These are phyloP conservation scores for Podila horticola DNA, from an alignment of 192 early-diverging fungal genomes.

Conservation along the genomic window DNA sequence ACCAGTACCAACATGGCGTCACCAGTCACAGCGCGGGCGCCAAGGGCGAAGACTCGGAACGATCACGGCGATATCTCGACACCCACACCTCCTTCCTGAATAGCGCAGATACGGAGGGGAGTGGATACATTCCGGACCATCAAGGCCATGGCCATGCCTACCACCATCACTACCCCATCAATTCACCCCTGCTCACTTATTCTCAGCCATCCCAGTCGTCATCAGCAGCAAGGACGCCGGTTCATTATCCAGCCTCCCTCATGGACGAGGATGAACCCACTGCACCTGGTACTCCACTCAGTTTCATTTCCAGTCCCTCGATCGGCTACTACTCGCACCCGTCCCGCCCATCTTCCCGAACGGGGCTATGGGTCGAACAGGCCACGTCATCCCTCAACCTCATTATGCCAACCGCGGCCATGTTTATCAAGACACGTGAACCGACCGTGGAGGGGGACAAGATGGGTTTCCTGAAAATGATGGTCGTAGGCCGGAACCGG, in stretches of 20 bases:
- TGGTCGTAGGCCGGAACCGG: conserved; percentile 19
- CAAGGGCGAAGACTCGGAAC: not conserved
- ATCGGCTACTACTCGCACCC: conserved; percentile 30
- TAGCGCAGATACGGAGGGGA: conserved; percentile 31
- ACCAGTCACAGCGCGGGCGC: not conserved
- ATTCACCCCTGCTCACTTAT: not conserved
- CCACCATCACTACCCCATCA: not conserved
- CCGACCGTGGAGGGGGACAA: conserved; percentile 23
- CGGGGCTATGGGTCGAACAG: conserved; percentile 37
- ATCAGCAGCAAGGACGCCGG: conserved; percentile 9
- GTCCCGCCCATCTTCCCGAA: conserved; percentile 24
- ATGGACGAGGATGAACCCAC: conserved; percentile 20
- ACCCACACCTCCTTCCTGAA: conserved; percentile 27
- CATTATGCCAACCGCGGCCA: conserved; percentile 34
- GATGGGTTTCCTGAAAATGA: conserved; percentile 29
- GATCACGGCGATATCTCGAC: conserved; percentile 17
- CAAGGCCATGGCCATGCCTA: not conserved
- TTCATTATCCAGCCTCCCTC: conserved; percentile 13
- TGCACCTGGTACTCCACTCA: conserved; percentile 17
- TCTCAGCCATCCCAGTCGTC: not conserved
- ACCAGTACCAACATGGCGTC: not conserved
- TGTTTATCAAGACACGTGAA: conserved; percentile 30
- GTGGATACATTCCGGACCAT: conserved; percentile 26
- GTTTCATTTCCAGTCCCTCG: conserved; percentile 25
- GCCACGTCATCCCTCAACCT: conserved; percentile 22